phyloP scores from a whole-genome alignment of 257 asterid genomes.

The Voacanga thouarsii region DNA sequence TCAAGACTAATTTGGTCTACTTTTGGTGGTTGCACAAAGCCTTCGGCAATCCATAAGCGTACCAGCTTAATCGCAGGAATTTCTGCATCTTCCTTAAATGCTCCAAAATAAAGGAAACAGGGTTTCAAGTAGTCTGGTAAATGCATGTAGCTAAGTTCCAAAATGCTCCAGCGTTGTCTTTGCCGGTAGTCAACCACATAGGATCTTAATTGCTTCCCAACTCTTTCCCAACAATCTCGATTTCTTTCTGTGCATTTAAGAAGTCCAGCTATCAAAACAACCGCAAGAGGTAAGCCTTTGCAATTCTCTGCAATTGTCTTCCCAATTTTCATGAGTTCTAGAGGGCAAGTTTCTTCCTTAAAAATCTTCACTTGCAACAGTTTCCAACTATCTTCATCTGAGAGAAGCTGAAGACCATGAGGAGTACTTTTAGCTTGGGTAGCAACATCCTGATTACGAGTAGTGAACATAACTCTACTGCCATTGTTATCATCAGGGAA shows the following conservation, averaged over 20 bases:
- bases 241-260: not conserved
- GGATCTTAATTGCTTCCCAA: constrained; percentile 6
- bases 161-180: constrained; percentile 23
- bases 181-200: too few species aligned
- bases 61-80: constrained; percentile 26
- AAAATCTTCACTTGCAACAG: not conserved
- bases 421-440: not conserved
- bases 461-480: constrained; percentile 3
- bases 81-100: constrained; percentile 47
- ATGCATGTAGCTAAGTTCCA: constrained; percentile 43
- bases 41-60: constrained; percentile 15
- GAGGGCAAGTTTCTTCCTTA: too few species aligned
- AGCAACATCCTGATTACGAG: not conserved
- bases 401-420: not conserved
- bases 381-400: not conserved
- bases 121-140: constrained; percentile 49
- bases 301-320: not conserved
- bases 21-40: constrained; percentile 5
- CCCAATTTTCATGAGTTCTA: too few species aligned
- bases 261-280: constrained; percentile 1
- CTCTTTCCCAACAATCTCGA: not conserved
- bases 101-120: constrained; percentile 55
- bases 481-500: not conserved
- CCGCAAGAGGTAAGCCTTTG: constrained; percentile 11
- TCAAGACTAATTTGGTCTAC: not conserved